Base-by-base conservation (phyloP, 345 rosid genomes). In the Clausena lansium region DNA sequence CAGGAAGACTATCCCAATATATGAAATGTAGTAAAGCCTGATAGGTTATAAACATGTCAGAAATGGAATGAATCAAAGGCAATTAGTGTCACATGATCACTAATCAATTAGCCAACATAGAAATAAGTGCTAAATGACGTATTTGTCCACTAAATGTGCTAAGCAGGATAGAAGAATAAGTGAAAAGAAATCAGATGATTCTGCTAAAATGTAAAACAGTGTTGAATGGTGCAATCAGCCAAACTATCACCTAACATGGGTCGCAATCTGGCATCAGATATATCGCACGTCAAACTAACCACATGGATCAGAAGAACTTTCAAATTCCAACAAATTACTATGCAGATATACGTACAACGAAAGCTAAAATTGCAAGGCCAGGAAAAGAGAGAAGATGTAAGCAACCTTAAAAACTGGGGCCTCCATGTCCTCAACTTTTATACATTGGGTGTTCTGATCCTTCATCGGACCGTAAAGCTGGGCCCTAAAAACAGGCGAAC, bases 11-110 rank as follows among this genome's bases (percentile, higher is more conserved):
- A 67, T 88, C 92, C 86, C 91, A 88, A 81, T 90, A 90, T 32
- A 90, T 88, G 65, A 87, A 90, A 82, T 86, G 90, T 70, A 90
- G 88, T 67, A 90, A 57, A 33, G 92, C 92, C 94, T 90, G 87
- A 77, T 80, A 70, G 61, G 65, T 30, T 28, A 36, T 38, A 61
- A 80, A 30, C 14, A 70, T 13, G n/a, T 58, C 9, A 57, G 9
- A 73, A 71, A 77, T 32, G 72, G n/a, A 27, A 61, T 9, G 1
- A 13, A 13, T 59, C 35, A 81, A 17, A 8, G 59, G 54, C 32
- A 25, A 75, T 39, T 36, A 13, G 35, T 0, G 59, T 19, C 58
- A 41, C 36, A 9, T 45, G 69, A 71, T 36, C 10, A 55, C 27
- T 33, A 36, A 38, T 10, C 25, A 10, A 28, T 13, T 10, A 7